These are phyloP conservation scores for Tuber melanosporum DNA, from an alignment of 495 filamentous ascomycete species.

Conservation along the genomic window DNA sequence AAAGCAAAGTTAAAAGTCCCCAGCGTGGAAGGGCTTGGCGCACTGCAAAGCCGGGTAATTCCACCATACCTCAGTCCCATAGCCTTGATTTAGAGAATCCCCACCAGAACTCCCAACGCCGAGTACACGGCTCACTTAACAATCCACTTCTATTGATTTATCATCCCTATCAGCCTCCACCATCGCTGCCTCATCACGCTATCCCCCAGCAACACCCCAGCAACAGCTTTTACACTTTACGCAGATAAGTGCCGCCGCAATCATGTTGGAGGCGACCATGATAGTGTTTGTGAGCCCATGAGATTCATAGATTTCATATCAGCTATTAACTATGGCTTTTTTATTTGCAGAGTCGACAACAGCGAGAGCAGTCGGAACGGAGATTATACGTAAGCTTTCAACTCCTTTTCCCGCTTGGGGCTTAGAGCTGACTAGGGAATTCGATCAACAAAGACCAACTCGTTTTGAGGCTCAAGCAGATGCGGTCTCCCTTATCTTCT, in stretches of 20 bases:
- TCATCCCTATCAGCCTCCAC: constrained; percentile 23
- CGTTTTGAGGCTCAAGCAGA: constrained; percentile 93
- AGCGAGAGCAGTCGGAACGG: constrained; percentile 96
- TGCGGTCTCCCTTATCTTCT: constrained; percentile 89
- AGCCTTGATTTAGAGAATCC: background rate
- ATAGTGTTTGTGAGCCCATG: constrained; percentile 44
- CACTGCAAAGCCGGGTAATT: background rate
- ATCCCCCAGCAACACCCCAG: constrained; percentile 9
- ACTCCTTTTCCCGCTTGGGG: constrained; percentile 6
- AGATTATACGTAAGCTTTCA: constrained; percentile 65
- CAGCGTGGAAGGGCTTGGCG: background rate
- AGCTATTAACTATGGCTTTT: constrained; percentile 9
- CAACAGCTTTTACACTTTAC: constrained; percentile 10
- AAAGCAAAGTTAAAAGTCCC: constrained; percentile 3
- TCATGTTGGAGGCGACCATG: constrained; percentile 64
- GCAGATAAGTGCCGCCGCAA: constrained; percentile 13
- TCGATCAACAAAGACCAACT: constrained; percentile 56
- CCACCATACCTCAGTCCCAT: background rate
- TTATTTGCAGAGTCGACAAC: constrained; percentile 72
- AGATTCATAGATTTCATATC: constrained; percentile 4
- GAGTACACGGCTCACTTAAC: background rate
- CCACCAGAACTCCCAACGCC: background rate
- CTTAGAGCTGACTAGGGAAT: constrained; percentile 22
- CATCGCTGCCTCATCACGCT: constrained; percentile 2
- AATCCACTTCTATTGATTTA: constrained; percentile 1